Evolutionary conservation across 768 basidiomycete genomes (phyloP), one percentile per base, ranked within the genome.

Genomic region (Hysterangium stoloniferum): DNA sequence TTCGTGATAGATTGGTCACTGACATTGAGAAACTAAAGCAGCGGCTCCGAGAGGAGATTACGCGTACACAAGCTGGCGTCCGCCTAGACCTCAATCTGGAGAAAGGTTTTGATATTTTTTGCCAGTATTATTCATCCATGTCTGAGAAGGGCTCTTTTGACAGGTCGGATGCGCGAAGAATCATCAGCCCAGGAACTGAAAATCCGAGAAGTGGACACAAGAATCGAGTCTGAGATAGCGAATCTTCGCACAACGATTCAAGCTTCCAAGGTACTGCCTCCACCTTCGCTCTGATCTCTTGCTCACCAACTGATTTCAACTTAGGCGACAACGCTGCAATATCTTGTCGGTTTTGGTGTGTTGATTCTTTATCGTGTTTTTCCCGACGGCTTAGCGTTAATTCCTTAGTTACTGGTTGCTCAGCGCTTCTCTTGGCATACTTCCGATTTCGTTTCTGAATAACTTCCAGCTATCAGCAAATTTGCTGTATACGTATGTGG

Each of bases 1-100:
- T 11, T 28, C 47, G 5, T 8, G 17, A 13, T 22, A 51, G 49
- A n/a, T 74, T 99, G 28, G 73, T 87, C 52, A 72, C 79, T 22
- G 96, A 98, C 62, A 82, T 97, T 52, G 91, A 96, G 71, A 91
- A 91, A 68, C 75, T 99, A 36, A 96, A 97, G 70, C 91, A 93
- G 64, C 79, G 90, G 5, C 70, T 99, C 8, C 76, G 92, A 25
- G 91, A 94, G 62, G 93, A 97, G 62, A 87, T 96, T 46, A 86
- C 82, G 3, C 77, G 86, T 20, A 96, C 93, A 7, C 93, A 96
- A 64, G 86, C 86, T 9, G 93, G 93, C 15, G 96, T 99, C 3
- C 72, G 95, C 46, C 68, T 99, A 13, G 96, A 99, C 65, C 68
- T 99, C 52, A 99, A 99, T 67, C 69, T 98, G 22, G 95, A 99